Base-by-base conservation (phyloP, 2,329 filamentous ascomycete species). In the Coniochaeta ligniaria region DNA sequence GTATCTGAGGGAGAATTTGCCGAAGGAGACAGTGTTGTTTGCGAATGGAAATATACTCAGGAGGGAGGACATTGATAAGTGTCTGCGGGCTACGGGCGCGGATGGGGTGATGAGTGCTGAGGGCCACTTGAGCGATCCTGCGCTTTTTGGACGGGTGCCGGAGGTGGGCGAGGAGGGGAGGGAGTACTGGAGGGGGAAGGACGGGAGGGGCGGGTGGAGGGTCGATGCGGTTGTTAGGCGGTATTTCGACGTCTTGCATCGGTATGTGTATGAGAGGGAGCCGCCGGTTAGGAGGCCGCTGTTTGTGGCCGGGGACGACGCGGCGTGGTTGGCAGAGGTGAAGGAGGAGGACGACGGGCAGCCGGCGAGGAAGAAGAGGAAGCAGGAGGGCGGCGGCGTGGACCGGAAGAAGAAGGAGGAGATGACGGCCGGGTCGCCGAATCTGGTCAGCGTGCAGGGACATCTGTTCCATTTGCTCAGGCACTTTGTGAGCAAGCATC, bases 91-190 rank as follows among this genome's bases (percentile, higher is more conserved):
- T 5, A 99, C 95, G 0, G 92, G 93, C 1, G 94, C 88, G 1
- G 95, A 99, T 72, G 95, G 84, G 20, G 86, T 99, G 58, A 98
- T 99, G 95, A 94, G 89, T 66, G 95, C 95, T 6, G 95, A 99
- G 75, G 95, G 92, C 0, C 96, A 97, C 71, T 81, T 99, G 0
- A 94, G 92, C 69, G 92, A 99, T 70, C 95, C 95, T 0, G 87
- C 86, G 2, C 89, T 99, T 50, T 99, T 99, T 70, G 86, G 88
- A 16, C 75, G 79, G 35, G 80, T 86, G 17, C 92, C 92, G 0
- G 72, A 83, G 0, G 68, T 78, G 0, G 89, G 87, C 0, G 73
- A 86, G 55, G 86, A 91, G 72, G 86, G 85, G 0, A 81, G 89
- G 62, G 92, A 96, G 68, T 98, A 95, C 74, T 98, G 94, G 93